These are phyloP conservation scores for Starmerella riodocensis DNA, from an alignment of 805 yeast genomes.

Conservation along the genomic window DNA sequence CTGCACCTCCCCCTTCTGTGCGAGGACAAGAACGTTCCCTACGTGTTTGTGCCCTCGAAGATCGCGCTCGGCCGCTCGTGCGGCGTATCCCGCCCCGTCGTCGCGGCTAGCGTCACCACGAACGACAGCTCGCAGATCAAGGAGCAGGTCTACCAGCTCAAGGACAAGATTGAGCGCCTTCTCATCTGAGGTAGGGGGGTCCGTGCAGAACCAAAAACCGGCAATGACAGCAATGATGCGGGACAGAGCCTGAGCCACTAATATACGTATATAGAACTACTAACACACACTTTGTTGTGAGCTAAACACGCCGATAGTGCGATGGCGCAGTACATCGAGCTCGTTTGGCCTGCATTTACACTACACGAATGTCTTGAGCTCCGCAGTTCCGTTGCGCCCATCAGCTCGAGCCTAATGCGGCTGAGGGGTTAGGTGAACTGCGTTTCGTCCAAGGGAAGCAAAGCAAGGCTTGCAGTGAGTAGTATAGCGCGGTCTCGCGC, in stretches of 20 bases:
- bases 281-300: too few species aligned
- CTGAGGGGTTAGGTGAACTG: too few species aligned
- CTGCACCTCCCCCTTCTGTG: conserved; percentile 94
- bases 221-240: conserved; percentile 23
- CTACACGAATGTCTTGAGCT: too few species aligned
- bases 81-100: conserved; percentile 99
- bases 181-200: conserved; percentile 44
- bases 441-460: too few species aligned
- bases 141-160: conserved; percentile 91
- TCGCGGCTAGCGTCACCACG: conserved; percentile 95
- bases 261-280: too few species aligned
- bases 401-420: too few species aligned
- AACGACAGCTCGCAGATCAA: conserved; percentile 96
- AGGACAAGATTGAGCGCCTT: conserved; percentile 97
- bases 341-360: too few species aligned
- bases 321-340: too few species aligned
- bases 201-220: neutral
- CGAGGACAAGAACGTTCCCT: conserved; percentile 99
- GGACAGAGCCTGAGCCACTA: conserved; percentile 23
- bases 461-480: too few species aligned
- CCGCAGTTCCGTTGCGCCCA: too few species aligned
- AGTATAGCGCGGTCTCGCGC: neutral
- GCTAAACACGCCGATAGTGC: too few species aligned
- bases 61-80: conserved; percentile 99
- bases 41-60: conserved; percentile 97